Evolutionary conservation across 805 yeast genomes (phyloP).

Genomic region (Candida gorgasii): DNA sequence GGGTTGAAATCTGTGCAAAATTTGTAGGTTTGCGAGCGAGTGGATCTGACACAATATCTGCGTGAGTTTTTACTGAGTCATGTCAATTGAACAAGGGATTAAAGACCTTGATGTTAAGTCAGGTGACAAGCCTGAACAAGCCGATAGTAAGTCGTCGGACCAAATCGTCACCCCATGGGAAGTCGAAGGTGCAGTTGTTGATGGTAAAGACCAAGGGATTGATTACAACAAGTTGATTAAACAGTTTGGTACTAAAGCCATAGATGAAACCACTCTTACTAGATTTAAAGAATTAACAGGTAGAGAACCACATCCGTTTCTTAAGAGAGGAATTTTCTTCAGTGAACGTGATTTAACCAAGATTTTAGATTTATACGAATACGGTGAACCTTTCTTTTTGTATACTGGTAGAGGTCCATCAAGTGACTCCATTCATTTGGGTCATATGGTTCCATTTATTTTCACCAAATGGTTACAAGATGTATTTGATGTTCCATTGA

Average conservation of each 20-base stretch:
- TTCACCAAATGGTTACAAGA: slow-evolving; percentile 99
- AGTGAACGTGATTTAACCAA: slow-evolving; percentile 80
- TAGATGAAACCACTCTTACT: slow-evolving; percentile 66
- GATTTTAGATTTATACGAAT: slow-evolving; percentile 87
- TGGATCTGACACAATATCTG: no score
- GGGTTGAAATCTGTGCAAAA: no score
- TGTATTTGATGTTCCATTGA: slow-evolving; percentile 93
- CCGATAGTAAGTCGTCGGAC: slow-evolving; percentile 21
- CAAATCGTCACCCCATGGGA: slow-evolving; percentile 89
- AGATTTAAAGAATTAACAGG: slow-evolving; percentile 86
- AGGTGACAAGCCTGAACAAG: no score
- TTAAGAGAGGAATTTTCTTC: slow-evolving; percentile 90
- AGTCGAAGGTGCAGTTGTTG: slow-evolving; percentile 97
- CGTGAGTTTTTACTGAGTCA: no score
- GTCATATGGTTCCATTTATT: slow-evolving; percentile 93
- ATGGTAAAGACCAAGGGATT: slow-evolving; percentile 86
- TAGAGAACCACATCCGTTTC: slow-evolving; percentile 83
- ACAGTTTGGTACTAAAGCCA: slow-evolving; percentile 82
- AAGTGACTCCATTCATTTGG: slow-evolving; percentile 90
- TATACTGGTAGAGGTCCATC: slow-evolving; percentile 99
- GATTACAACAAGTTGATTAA: slow-evolving; percentile 86
- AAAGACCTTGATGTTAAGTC: slow-evolving; percentile 12
- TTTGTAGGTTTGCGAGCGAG: no score
- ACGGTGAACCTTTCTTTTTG: slow-evolving; percentile 91
- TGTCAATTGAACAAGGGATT: slow-evolving; percentile 12